These are phyloP conservation scores for Arabidopsis hybrid DNA, from an alignment of 441 rosid species.

Conservation along the genomic window DNA sequence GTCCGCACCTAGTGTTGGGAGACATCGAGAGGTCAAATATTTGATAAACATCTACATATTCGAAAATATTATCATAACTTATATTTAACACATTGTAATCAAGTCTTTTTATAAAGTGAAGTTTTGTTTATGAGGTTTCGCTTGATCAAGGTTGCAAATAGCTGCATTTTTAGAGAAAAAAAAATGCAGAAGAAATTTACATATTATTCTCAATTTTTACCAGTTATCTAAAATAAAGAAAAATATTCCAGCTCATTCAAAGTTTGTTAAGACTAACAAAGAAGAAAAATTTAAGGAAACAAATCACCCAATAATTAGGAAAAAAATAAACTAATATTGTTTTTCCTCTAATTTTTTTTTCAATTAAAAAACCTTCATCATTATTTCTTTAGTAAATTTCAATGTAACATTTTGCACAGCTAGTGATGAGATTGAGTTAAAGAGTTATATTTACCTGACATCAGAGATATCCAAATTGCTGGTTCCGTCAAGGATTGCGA, in stretches of 20 bases:
- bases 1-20: conserved; percentile 40
- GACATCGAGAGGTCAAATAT: background rate
- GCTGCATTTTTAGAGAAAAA: background rate
- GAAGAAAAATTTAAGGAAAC: background rate
- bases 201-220: too few relatives aligned
- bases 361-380: background rate
- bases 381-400: background rate
- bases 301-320: background rate
- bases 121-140: background rate
- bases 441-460: conserved; percentile 34
- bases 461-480: conserved; percentile 30
- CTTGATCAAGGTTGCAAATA: background rate
- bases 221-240: background rate
- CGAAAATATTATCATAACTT: background rate
- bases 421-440: background rate
- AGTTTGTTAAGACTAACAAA: conserved; percentile 6
- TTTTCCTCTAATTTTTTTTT: background rate
- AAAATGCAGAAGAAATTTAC: background rate
- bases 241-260: background rate
- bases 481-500: conserved; percentile 43
- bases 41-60: background rate
- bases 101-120: too few relatives aligned
- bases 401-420: background rate
- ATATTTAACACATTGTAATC: too few relatives aligned
- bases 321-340: background rate